These are phyloP conservation scores for Spencermartinsiella europaea DNA, from an alignment of 805 yeast species.

Conservation along the genomic window DNA sequence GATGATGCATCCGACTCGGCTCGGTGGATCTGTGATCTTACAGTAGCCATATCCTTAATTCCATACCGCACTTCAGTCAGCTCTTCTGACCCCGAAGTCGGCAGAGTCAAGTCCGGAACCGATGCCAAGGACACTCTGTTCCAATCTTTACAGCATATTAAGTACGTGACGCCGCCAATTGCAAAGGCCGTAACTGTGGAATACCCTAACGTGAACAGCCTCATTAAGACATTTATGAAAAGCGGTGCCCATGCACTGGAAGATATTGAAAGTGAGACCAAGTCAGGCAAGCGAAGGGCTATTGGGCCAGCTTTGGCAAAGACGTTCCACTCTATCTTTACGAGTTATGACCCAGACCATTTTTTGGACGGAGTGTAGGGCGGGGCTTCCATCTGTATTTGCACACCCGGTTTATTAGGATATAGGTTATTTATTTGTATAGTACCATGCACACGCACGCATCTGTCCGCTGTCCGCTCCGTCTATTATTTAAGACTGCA, in stretches of 20 bases:
- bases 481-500: not conserved
- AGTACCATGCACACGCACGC: not conserved
- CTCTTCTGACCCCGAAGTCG: constrained; percentile 2
- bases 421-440: not conserved
- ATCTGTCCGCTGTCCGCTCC: not conserved
- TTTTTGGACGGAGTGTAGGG: not conserved
- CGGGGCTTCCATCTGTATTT: not conserved
- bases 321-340: constrained; percentile 8
- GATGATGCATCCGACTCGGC: constrained; percentile 10
- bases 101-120: constrained; percentile 15
- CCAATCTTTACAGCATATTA: constrained; percentile 15
- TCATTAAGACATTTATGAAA: constrained; percentile 8
- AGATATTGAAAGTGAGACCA: constrained; percentile 3
- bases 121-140: constrained; percentile 12
- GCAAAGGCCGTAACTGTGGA: constrained; percentile 12
- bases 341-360: constrained; percentile 14
- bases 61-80: constrained; percentile 10
- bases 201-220: constrained; percentile 12
- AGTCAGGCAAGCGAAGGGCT: constrained; percentile 4
- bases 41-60: constrained; percentile 11
- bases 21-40: constrained; percentile 16
- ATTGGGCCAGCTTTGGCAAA: constrained; percentile 13
- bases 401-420: not conserved
- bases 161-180: constrained; percentile 20
- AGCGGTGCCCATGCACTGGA: constrained; percentile 15